Evolutionary conservation across 768 basidiomycete species (phyloP).

Genomic region (Lepiota subincarnata): DNA sequence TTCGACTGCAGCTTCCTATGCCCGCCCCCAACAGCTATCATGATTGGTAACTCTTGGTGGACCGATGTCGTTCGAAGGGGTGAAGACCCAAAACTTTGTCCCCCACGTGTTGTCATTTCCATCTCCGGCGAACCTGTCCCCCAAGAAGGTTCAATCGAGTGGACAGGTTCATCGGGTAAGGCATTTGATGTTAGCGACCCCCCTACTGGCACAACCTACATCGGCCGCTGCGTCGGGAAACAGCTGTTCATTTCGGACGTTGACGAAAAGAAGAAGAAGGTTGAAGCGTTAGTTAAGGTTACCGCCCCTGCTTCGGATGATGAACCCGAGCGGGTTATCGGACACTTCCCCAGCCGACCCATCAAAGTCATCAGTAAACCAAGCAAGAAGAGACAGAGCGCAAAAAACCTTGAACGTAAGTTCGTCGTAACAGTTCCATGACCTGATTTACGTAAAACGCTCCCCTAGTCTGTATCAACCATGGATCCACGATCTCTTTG

Average conservation of each 20-base stretch:
- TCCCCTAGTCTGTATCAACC: constrained; percentile 81
- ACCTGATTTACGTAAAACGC: constrained; percentile 15
- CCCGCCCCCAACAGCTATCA: constrained; percentile 88
- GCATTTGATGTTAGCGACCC: constrained; percentile 78
- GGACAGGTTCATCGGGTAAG: constrained; percentile 83
- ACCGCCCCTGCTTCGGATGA: constrained; percentile 76
- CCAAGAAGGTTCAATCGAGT: constrained; percentile 82
- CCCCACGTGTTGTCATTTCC: constrained; percentile 82
- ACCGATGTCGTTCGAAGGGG: constrained; percentile 71
- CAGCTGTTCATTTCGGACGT: constrained; percentile 94
- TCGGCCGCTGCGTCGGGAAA: constrained; percentile 91
- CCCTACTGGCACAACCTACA: constrained; percentile 80
- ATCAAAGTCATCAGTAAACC: constrained; percentile 99
- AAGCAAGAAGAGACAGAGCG: constrained; percentile 93
- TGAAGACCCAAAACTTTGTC: constrained; percentile 68
- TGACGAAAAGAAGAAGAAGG: constrained; percentile 93
- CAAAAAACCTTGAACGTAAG: constrained; percentile 90
- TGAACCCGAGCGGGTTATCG: constrained; percentile 79
- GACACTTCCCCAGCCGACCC: constrained; percentile 87
- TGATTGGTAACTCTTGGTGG: constrained; percentile 97
- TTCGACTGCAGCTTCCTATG: constrained; percentile 68
- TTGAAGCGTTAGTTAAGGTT: constrained; percentile 89
- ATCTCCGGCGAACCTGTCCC: constrained; percentile 89
- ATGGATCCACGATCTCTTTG: constrained; percentile 91
- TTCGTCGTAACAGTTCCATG: constrained; percentile 19